Evolutionary conservation across 495 filamentous ascomycete genomes (phyloP), one percentile per base, ranked within the genome.

Genomic region (Neurospora sp.): DNA sequence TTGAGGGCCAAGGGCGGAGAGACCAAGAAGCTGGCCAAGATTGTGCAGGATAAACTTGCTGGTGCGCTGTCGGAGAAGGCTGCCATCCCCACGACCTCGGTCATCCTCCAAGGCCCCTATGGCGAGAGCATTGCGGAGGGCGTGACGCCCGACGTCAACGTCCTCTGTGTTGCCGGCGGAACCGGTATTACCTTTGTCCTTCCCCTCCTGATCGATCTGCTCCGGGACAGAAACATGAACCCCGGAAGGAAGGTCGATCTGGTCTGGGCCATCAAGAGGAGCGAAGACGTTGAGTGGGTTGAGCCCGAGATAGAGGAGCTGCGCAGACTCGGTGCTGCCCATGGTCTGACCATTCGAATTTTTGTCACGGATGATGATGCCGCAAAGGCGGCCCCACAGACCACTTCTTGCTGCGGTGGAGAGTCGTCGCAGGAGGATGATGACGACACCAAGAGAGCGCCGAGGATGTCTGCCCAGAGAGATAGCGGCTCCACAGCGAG

Each of bases 151-250:
- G 81, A 83, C 35, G 80, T 82, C 35, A 91, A 91, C 71, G 79
- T 91, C 23, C 81, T 91, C 10, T 88, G 86, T 72, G 79, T 92
- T 2, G 89, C 90, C 5, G 89, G 90, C 39, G 89, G 91, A 10
- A 92, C 90, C 0, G 90, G 90, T 5, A 86, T 91, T 42, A 86
- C 89, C 0, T 91, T 89, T 75, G 85, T 89, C 3, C 83, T 91
- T 0, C 89, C 90, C 0, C 77, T 89, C 0, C 77, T 90, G 2
- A 82, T 88, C 10, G 76, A 82, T 0, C 74, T 89, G 27, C 77
- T 82, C 18, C 75, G 81, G n/a, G 77, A 81, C 16, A 41, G 79
- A 71, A 35, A 62, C 27, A 70, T 77, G 66, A 71, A 72, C 70
- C 73, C 78, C 4, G 77, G 78, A 31, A 75, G 84, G 20, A 82